Conservation (phyloP, 2,329 filamentous ascomycete species). For the Aspergillus costaricaensis region DNA sequence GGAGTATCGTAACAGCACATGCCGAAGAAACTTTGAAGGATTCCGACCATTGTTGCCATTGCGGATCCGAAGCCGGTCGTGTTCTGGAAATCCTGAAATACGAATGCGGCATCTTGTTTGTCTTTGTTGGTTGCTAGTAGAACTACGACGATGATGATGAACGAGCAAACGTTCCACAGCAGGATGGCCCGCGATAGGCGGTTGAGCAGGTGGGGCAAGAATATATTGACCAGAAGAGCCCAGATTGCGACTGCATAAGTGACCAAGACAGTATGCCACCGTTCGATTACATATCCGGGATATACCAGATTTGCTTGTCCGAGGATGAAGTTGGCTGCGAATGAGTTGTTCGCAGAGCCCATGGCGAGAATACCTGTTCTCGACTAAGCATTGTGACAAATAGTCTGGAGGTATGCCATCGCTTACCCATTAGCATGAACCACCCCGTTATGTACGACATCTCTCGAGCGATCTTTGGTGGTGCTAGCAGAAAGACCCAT, state of each 20-base stretch:
- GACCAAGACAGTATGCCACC: constrained; percentile 58
- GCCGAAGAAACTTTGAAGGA: constrained; percentile 56
- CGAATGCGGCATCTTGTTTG: constrained; percentile 56
- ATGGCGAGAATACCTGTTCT: constrained; percentile 39
- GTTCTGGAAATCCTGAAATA: constrained; percentile 58
- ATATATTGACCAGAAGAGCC: constrained; percentile 51
- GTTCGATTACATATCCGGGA: constrained; percentile 52
- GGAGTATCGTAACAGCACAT: constrained; percentile 55
- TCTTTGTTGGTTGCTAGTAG: constrained; percentile 55
- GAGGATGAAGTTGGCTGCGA: constrained; percentile 57
- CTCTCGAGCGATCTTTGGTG: constrained; percentile 44
- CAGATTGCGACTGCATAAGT: constrained; percentile 51
- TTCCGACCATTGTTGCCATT: constrained; percentile 55
- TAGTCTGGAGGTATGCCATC: too few relatives aligned
- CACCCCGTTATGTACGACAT: constrained; percentile 47
- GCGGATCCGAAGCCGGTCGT: constrained; percentile 53
- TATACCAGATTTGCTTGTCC: constrained; percentile 56
- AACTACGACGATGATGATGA: constrained; percentile 54
- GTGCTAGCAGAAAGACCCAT: constrained; percentile 57
- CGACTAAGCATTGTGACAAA: constrained; percentile 14
- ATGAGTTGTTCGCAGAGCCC: constrained; percentile 56
- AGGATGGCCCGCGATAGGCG: constrained; percentile 53
- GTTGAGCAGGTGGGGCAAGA: constrained; percentile 52
- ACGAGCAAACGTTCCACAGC: constrained; percentile 56
- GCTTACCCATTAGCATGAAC: constrained; percentile 44